Evolutionary conservation across 129 eudicot genomes (phyloP).

Genomic region (Centrapalus pauciflorus): DNA sequence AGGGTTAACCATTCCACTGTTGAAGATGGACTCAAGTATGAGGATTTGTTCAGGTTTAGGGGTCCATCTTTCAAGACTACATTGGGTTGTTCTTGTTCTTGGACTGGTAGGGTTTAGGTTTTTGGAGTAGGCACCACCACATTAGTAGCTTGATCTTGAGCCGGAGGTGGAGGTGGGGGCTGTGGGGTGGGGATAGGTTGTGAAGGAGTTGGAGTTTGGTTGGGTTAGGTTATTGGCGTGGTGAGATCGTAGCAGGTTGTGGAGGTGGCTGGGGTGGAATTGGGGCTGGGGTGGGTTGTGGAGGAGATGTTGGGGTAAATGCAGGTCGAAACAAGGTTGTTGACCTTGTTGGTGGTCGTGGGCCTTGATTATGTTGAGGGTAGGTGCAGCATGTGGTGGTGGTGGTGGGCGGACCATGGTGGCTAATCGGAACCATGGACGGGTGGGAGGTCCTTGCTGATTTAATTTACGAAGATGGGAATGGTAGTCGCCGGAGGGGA

Average conservation of each 20-base stretch:
- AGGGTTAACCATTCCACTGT: slow-evolving; percentile 94
- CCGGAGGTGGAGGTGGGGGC: background rate
- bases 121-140: slow-evolving; percentile 15
- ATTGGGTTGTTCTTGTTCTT: slow-evolving; percentile 23
- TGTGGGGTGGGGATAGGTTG: slow-evolving; percentile 16
- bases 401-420: slow-evolving; percentile 38
- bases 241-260: slow-evolving; percentile 19
- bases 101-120: slow-evolving; percentile 8
- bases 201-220: slow-evolving; percentile 15
- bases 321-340: slow-evolving; percentile 33
- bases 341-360: slow-evolving; percentile 32
- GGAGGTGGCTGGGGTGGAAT: too few relatives aligned
- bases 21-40: slow-evolving; percentile 86
- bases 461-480: background rate
- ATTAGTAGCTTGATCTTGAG: slow-evolving; percentile 17
- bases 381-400: background rate
- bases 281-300: slow-evolving; percentile 6
- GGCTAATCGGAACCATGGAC: slow-evolving; percentile 48
- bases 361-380: slow-evolving; percentile 20
- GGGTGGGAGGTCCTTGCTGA: slow-evolving; percentile 32
- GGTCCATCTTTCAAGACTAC: slow-evolving; percentile 68
- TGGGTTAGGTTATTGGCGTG: slow-evolving; percentile 6
- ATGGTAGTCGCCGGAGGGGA: too few relatives aligned
- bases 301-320: slow-evolving; percentile 20
- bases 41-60: slow-evolving; percentile 95